Evolutionary conservation across 2,329 filamentous ascomycete genomes (phyloP).

Genomic region (Fusarium succisae): DNA sequence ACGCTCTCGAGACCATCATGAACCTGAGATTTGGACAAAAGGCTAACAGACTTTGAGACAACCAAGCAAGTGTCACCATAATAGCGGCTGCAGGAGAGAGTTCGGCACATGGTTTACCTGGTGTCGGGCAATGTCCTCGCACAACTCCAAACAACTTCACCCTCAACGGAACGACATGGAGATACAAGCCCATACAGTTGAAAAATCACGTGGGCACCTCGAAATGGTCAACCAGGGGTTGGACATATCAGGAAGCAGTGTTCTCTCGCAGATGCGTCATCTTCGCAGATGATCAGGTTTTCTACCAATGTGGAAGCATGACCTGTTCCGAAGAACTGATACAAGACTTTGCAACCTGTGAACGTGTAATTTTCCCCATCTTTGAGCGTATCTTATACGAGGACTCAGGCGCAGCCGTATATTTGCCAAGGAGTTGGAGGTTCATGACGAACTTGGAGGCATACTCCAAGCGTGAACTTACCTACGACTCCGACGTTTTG

Average conservation of each 20-base stretch:
- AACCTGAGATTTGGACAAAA: not conserved
- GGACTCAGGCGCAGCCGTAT: fast-evolving
- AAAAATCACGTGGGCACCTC: not conserved
- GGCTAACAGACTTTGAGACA: not conserved
- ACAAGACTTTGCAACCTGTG: fast-evolving
- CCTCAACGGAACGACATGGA: not conserved
- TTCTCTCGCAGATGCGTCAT: not conserved
- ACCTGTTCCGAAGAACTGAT: not conserved
- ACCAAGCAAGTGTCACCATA: not conserved
- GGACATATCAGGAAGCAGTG: not conserved
- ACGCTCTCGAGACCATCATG: fast-evolving
- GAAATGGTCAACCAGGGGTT: not conserved
- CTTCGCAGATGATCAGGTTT: not conserved
- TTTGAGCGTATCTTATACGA: fast-evolving
- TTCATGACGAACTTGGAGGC: not conserved
- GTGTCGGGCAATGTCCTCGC: not conserved
- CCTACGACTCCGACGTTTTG: not conserved
- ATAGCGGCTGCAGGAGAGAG: fast-evolving
- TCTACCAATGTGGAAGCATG: not conserved
- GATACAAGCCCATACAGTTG: fast-evolving
- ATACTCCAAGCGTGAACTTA: not conserved
- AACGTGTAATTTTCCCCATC: fast-evolving
- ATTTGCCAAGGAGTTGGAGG: not conserved
- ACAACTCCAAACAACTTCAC: not conserved
- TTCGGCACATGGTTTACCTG: not conserved